Conservation (phyloP, 2,329 filamentous ascomycete genomes). For the Curvularia spicifera region DNA sequence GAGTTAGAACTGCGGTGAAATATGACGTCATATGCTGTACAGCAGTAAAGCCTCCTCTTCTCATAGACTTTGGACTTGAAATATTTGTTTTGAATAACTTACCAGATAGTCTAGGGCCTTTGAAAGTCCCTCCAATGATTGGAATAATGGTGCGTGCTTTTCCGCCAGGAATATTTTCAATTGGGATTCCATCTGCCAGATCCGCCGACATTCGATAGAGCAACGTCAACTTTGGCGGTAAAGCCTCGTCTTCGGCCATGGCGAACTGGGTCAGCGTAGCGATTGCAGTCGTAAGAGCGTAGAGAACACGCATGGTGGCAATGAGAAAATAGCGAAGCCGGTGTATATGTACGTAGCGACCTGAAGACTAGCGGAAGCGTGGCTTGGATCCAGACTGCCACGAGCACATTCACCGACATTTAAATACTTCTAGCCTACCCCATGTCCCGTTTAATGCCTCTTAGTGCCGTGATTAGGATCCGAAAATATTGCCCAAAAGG, state of each 20-base stretch:
- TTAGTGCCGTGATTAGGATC: conserved; percentile 1
- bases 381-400: neutral
- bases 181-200: conserved; percentile 30
- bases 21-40: conserved; percentile 16
- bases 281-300: conserved; percentile 15
- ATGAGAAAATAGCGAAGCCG: neutral
- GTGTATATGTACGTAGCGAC: neutral
- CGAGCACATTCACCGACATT: neutral
- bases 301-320: conserved; percentile 18
- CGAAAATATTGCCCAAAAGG: neutral
- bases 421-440: neutral
- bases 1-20: conserved; percentile 5
- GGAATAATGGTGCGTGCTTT: conserved; percentile 37
- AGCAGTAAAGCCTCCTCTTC: neutral
- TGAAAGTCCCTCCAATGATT: conserved; percentile 40
- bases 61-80: neutral
- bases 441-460: neutral
- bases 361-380: neutral
- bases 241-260: conserved; percentile 26
- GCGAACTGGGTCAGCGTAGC: conserved; percentile 9
- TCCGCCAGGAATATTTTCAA: conserved; percentile 29
- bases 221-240: conserved; percentile 29
- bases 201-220: conserved; percentile 33
- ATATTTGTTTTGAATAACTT: neutral
- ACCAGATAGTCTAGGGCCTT: conserved; percentile 36